Evolutionary conservation across 2,329 filamentous ascomycete species (phyloP).

Genomic region (Botrytis cinerea): DNA sequence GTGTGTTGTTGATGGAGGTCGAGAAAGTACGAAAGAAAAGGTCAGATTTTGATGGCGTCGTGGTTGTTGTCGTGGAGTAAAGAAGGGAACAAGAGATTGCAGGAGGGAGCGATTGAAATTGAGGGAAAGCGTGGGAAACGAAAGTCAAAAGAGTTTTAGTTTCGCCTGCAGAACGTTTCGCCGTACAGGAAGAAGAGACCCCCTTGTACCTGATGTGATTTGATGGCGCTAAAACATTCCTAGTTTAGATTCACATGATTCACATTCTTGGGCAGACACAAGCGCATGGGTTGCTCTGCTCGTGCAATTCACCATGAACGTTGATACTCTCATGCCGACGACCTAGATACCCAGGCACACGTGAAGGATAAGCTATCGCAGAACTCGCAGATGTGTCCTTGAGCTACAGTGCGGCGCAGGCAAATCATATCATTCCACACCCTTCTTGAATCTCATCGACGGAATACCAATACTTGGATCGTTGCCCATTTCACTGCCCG

Average conservation of each 20-base stretch:
- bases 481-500: too few species aligned
- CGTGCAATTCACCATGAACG: not conserved
- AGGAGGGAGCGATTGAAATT: not conserved
- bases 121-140: not conserved
- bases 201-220: not conserved
- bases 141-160: not conserved
- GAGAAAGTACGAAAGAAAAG: not conserved
- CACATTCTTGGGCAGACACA: not conserved
- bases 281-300: too few species aligned
- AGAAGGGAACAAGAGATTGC: conserved; percentile 9
- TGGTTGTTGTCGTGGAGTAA: conserved; percentile 10
- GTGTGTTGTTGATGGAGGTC: not conserved
- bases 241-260: not conserved
- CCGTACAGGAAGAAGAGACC: not conserved
- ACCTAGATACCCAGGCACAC: too few species aligned
- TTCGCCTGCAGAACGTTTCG: conserved; percentile 6
- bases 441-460: not conserved
- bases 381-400: conserved; percentile 22
- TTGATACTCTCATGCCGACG: not conserved
- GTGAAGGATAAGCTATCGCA: conserved; percentile 10
- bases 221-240: not conserved
- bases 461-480: too few species aligned
- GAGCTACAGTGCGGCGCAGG: not conserved
- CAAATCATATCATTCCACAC: not conserved
- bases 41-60: not conserved